Evolutionary conservation across 129 eudicot genomes (phyloP).

Genomic region (Chrysanthemum seticuspe): DNA sequence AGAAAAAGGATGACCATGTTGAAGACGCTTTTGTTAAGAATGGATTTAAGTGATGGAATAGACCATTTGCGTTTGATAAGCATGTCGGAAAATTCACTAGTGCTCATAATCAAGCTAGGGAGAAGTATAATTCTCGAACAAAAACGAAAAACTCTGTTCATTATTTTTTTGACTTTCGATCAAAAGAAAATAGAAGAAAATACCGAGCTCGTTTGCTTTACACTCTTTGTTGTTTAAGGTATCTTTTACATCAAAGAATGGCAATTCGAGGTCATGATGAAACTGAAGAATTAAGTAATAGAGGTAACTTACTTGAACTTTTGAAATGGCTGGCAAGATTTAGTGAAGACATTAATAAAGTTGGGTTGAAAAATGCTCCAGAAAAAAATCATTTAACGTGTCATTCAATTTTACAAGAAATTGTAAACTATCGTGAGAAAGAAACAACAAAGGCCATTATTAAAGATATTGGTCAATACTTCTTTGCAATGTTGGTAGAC

Average conservation of each 20-base stretch:
- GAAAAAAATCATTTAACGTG: neutral
- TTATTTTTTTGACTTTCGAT: neutral
- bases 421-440: neutral
- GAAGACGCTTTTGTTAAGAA: neutral
- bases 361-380: neutral
- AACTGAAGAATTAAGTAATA: neutral
- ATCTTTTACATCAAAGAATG: neutral
- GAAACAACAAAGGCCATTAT: neutral
- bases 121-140: neutral
- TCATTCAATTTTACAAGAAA: neutral
- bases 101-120: slow-evolving; percentile 2
- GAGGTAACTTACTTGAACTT: slow-evolving; percentile 1
- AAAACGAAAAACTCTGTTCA: neutral
- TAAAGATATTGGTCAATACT: neutral
- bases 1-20: neutral
- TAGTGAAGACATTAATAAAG: neutral
- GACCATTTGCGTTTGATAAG: neutral
- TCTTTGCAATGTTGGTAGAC: neutral
- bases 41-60: neutral
- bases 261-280: neutral
- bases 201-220: neutral
- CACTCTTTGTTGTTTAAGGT: neutral
- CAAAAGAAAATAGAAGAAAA: neutral
- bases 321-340: neutral
- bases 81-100: neutral